These are phyloP conservation scores for Trichomonascus vanleenenianus DNA, from an alignment of 805 yeast species.

Conservation along the genomic window DNA sequence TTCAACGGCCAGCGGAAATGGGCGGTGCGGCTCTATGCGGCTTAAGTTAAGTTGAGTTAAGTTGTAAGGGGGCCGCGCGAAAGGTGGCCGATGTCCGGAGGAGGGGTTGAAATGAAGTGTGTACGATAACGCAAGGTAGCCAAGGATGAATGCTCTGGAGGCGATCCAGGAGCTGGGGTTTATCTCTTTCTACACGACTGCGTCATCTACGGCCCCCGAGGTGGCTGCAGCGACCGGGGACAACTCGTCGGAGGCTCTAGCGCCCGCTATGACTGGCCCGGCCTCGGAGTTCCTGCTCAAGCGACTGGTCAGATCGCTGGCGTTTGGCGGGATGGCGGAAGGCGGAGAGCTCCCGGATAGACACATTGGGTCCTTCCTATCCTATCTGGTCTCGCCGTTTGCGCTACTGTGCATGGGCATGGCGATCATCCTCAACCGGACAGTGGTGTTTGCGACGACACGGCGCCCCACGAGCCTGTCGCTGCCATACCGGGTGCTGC, in stretches of 20 bases:
- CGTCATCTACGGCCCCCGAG: not conserved
- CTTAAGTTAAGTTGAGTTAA: too few species aligned
- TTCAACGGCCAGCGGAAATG: too few species aligned
- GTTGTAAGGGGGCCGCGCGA: too few species aligned
- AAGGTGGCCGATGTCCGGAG: too few species aligned
- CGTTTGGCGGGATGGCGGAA: slow-evolving; percentile 7
- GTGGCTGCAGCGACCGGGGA: not conserved
- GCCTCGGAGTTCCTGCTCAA: slow-evolving; percentile 12
- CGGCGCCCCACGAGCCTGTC: slow-evolving; percentile 35
- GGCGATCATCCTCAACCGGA: slow-evolving; percentile 51
- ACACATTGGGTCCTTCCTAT: slow-evolving; percentile 10
- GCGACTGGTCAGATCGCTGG: slow-evolving; percentile 9
- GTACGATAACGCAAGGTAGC: too few species aligned
- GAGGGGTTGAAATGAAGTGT: too few species aligned
- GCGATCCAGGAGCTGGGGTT: slow-evolving; percentile 1
- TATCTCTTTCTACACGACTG: not conserved
- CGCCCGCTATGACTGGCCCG: not conserved
- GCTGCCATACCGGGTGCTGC: slow-evolving; percentile 26
- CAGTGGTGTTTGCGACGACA: slow-evolving; percentile 49
- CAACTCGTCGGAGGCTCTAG: not conserved
- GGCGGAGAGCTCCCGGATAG: slow-evolving; percentile 11
- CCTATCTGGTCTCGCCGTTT: slow-evolving; percentile 25
- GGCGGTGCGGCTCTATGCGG: too few species aligned
- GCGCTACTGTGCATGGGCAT: slow-evolving; percentile 43
- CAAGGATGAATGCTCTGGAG: slow-evolving; percentile 1